phyloP scores from a whole-genome alignment of 129 eudicot genomes.

The Pseudognaphalium luteoalbum region DNA sequence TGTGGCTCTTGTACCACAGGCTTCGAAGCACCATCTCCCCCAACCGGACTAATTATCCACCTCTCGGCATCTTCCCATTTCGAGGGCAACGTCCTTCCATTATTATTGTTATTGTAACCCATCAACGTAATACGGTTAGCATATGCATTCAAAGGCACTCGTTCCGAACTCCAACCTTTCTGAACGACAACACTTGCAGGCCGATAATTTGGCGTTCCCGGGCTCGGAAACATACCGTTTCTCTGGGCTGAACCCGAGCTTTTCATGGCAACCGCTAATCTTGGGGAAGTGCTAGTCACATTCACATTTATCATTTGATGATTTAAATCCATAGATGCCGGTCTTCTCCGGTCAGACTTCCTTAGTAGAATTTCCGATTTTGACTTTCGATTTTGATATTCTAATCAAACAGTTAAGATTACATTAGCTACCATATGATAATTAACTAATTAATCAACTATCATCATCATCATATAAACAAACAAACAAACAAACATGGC shows the following conservation, averaged over 20 bases:
- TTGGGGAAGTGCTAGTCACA: constrained; percentile 59
- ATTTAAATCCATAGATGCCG: constrained; percentile 74
- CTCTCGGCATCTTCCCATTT: constrained; percentile 99
- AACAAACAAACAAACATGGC: not conserved
- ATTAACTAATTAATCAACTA: not conserved
- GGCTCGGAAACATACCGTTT: constrained; percentile 64
- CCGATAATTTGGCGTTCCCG: constrained; percentile 67
- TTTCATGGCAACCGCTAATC: constrained; percentile 59
- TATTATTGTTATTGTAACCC: constrained; percentile 44
- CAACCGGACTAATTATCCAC: constrained; percentile 84
- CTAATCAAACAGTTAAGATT: constrained; percentile 36
- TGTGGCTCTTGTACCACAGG: constrained; percentile 59
- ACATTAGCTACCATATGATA: constrained; percentile 6
- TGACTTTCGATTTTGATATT: constrained; percentile 64
- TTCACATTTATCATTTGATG: constrained; percentile 38
- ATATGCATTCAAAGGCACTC: constrained; percentile 54
- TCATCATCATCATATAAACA: not conserved
- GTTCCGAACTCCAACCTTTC: constrained; percentile 94
- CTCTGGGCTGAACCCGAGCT: constrained; percentile 34
- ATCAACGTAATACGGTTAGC: constrained; percentile 47
- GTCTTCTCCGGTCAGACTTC: constrained; percentile 62
- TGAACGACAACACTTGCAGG: constrained; percentile 47
- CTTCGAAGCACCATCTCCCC: constrained; percentile 47
- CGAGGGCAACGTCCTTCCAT: constrained; percentile 75
- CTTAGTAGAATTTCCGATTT: constrained; percentile 55